Conservation (phyloP, 2,329 filamentous ascomycete genomes). For the Sclerotinia trifoliorum region DNA sequence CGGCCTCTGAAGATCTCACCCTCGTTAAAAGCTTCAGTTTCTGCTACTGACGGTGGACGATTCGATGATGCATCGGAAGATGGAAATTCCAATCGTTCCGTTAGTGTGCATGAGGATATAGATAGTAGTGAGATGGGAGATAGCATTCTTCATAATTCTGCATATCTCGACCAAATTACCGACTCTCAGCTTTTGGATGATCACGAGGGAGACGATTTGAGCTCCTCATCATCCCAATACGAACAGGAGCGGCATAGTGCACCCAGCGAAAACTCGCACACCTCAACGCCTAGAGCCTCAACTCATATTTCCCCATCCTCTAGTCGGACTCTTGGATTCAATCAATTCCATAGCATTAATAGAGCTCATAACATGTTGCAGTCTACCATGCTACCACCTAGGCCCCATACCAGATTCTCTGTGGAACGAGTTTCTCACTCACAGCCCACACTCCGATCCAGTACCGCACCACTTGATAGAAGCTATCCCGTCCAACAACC, state of each 20-base stretch:
- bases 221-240: slow-evolving; percentile 25
- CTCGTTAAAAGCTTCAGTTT: slow-evolving; percentile 27
- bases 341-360: background rate
- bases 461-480: background rate
- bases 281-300: slow-evolving; percentile 54
- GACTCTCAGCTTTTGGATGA: slow-evolving; percentile 37
- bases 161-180: slow-evolving; percentile 38
- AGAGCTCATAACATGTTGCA: slow-evolving; percentile 28
- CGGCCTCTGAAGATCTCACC: background rate
- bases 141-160: slow-evolving; percentile 37
- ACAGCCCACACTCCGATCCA: slow-evolving; percentile 31
- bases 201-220: slow-evolving; percentile 38
- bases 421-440: slow-evolving; percentile 37
- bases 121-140: slow-evolving; percentile 30
- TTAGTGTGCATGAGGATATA: slow-evolving; percentile 27
- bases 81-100: slow-evolving; percentile 32
- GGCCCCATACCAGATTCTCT: slow-evolving; percentile 33
- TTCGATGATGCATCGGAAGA: slow-evolving; percentile 42
- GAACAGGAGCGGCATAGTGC: slow-evolving; percentile 4
- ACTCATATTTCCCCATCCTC: slow-evolving; percentile 36
- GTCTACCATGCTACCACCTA: slow-evolving; percentile 35
- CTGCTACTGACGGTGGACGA: slow-evolving; percentile 36
- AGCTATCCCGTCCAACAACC: slow-evolving; percentile 3
- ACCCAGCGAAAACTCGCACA: slow-evolving; percentile 4
- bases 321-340: slow-evolving; percentile 30